Evolutionary conservation across 176 grass and related monocot species (phyloP).

Genomic region (Cenchrus purpureus): DNA sequence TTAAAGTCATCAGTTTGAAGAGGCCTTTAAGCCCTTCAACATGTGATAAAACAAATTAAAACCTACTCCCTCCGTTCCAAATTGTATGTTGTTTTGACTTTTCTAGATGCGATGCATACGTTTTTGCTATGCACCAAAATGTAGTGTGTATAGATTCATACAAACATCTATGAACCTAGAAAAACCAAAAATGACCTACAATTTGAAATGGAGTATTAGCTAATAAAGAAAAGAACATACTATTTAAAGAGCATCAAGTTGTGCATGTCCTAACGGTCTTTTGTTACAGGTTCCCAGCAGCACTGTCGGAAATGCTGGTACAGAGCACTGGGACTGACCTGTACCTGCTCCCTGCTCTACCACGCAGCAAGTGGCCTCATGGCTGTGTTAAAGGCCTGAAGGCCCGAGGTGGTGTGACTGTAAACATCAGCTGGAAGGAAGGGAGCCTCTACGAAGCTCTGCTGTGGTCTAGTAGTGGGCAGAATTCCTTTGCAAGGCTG

Average conservation of each 20-base stretch:
- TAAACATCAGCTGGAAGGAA: conserved; percentile 84
- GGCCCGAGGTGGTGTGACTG: conserved; percentile 66
- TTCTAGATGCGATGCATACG: too few relatives aligned
- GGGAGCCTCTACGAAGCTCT: conserved; percentile 79
- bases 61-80: too few relatives aligned
- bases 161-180: too few relatives aligned
- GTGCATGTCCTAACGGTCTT: background rate
- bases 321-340: conserved; percentile 74
- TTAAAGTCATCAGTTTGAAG: background rate
- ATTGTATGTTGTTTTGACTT: too few relatives aligned
- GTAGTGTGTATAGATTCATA: too few relatives aligned
- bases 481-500: conserved; percentile 53
- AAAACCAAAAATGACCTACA: too few relatives aligned
- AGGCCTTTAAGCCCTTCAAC: background rate
- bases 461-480: conserved; percentile 55
- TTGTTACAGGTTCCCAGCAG: conserved; percentile 76
- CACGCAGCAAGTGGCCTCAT: conserved; percentile 72
- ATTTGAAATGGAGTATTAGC: background rate
- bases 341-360: conserved; percentile 78
- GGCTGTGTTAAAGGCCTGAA: conserved; percentile 82
- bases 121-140: too few relatives aligned
- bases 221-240: background rate
- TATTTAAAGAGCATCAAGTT: background rate
- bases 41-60: background rate
- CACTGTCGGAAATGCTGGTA: conserved; percentile 82